Base-by-base conservation (phyloP, 2,329 filamentous ascomycete genomes). In the Cercospora sp. region DNA sequence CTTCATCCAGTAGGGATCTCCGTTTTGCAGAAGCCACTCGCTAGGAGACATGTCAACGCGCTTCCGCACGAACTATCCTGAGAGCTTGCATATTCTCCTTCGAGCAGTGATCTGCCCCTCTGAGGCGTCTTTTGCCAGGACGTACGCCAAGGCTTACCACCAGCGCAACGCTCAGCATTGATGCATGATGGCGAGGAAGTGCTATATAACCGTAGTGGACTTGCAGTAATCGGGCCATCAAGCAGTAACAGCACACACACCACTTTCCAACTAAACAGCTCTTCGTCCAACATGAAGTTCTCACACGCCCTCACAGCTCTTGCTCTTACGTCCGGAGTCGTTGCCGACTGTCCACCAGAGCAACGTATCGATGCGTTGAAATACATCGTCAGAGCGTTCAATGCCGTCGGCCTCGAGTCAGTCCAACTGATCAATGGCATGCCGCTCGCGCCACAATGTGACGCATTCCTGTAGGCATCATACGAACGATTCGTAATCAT, bases 351-450 rank as follows among this genome's bases (percentile, higher is more conserved):
- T 21, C 45, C 59, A 12, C 59, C 59, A 28, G 13, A 55, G 1
- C 26, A 34, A n/a, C 40, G 59, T 1, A 63, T 66, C 49, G 53
- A 63, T 26, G 32, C 32, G 4, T 7, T 63, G 16, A 34, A 58
- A 10, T 63, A 66, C 49, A 66, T 66, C 10, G 53, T 58, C 34
- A 32, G 26, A 24, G 65, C 59, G 18, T 66, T 66, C 51, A 66
- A 66, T 45, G 45, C 21, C 3, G 18, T 55, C n/a, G 59, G 43
- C 32, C 21, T 43, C 5, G 28, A 45, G 28, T 66, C 65, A 5
- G 59, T 45, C 2, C 13, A 37, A 12, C 3, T 45, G 24, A 66
- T 66, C 34, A 32, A 37, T 6, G 51, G 34, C 60, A 66, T 66
- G 58, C 65, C 65, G 1, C 59, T 66, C 1, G 43, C 45, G 5